Evolutionary conservation across 139 green algal genomes (phyloP).

Genomic region (Closterium sp.): DNA sequence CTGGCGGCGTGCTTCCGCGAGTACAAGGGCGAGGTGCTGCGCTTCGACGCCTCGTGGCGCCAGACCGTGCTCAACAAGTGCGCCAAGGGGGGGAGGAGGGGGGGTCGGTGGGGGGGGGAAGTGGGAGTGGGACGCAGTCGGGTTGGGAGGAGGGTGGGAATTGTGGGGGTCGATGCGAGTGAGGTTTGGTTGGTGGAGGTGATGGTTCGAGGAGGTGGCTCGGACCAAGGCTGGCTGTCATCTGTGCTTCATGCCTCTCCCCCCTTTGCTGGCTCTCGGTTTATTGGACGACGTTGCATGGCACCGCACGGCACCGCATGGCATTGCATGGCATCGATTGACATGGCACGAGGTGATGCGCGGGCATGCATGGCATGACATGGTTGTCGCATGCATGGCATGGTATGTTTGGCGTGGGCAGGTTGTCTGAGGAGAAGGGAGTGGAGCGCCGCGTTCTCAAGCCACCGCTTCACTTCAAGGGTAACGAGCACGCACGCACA

Average conservation of each 20-base stretch:
- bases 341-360: neutral
- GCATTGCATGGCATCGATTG: neutral
- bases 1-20: slow-evolving; percentile 26
- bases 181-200: neutral
- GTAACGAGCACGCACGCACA: neutral
- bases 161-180: neutral
- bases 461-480: slow-evolving; percentile 8
- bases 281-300: neutral
- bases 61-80: slow-evolving; percentile 21
- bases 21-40: slow-evolving; percentile 7
- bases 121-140: neutral
- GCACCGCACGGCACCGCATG: too few relatives aligned
- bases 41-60: slow-evolving; percentile 21
- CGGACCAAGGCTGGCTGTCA: neutral
- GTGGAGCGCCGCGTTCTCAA: slow-evolving; percentile 7
- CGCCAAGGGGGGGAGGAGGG: neutral
- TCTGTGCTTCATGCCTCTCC: neutral
- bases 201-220: neutral
- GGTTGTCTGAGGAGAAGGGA: slow-evolving; percentile 5
- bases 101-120: neutral
- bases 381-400: neutral
- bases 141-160: neutral
- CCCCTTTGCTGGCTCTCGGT: neutral
- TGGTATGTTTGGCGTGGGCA: neutral
- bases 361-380: neutral